Percentiles rank a stretch among this genome's conserved stretches.
These are phyloP conservation scores for Kodamaea ohmeri DNA, from an alignment of 1,139 yeast genomes.

Conservation along the genomic window DNA sequence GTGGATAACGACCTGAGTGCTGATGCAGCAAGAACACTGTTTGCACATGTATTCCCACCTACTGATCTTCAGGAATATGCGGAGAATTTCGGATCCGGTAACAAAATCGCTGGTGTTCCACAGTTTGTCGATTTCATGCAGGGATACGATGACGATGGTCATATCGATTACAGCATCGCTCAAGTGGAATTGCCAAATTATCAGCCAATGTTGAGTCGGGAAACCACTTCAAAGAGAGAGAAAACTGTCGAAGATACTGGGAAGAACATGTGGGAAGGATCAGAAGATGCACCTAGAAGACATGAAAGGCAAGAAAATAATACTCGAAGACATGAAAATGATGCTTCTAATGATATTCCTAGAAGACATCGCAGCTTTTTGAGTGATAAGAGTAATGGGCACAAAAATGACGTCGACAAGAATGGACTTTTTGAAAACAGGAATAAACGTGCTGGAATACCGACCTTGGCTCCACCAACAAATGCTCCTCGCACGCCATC, in stretches of 20 bases:
- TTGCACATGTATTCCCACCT: constrained; percentile 67
- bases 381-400: not conserved
- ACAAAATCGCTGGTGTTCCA: constrained; percentile 57
- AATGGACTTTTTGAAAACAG: no score
- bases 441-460: no score
- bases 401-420: no score
- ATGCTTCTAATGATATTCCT: no score
- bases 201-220: constrained; percentile 31
- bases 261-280: constrained; percentile 1
- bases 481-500: constrained; percentile 19
- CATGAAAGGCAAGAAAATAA: not conserved
- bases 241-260: constrained; percentile 4
- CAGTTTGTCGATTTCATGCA: constrained; percentile 39
- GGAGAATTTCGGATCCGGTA: constrained; percentile 62
- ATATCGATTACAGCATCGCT: constrained; percentile 23
- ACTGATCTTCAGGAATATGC: constrained; percentile 60
- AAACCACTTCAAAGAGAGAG: constrained; percentile 18
- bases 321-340: not conserved
- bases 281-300: constrained; percentile 1
- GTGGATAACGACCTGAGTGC: constrained; percentile 76
- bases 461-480: constrained; percentile 15
- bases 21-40: constrained; percentile 62
- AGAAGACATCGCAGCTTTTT: no score
- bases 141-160: constrained; percentile 30
- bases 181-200: constrained; percentile 37